These are phyloP conservation scores for Pueraria montana DNA, from an alignment of 306 rosid species.

Conservation along the genomic window DNA sequence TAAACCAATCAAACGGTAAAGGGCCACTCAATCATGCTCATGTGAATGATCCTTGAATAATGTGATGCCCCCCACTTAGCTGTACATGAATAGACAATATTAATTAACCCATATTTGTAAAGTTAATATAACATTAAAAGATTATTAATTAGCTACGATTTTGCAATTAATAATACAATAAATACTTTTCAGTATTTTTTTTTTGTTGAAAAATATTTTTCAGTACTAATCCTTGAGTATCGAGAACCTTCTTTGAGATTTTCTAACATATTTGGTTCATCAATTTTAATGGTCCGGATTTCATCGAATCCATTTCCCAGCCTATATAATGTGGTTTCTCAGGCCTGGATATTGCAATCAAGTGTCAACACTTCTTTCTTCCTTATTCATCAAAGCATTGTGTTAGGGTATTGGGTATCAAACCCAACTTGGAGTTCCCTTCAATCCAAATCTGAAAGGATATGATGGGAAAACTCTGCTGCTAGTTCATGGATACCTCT, in stretches of 20 bases:
- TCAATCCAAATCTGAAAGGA: too few species aligned
- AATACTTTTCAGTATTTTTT: too few species aligned
- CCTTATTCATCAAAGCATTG: not conserved
- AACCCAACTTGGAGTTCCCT: conserved; percentile 45
- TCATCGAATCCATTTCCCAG: not conserved
- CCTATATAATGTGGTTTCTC: conserved; percentile 12
- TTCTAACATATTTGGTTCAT: not conserved
- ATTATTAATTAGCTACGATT: not conserved
- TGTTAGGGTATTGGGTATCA: not conserved
- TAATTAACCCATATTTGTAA: not conserved
- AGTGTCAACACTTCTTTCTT: not conserved
- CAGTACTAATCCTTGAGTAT: too few species aligned
- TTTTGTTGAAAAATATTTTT: too few species aligned
- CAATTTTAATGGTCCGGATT: not conserved
- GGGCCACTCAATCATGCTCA: too few species aligned
- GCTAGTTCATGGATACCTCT: too few species aligned
- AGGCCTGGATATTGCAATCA: not conserved
- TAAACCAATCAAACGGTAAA: not conserved
- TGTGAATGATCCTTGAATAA: not conserved
- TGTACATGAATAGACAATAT: not conserved
- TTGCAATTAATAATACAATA: not conserved
- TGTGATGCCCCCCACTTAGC: not conserved
- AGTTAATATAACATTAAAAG: not conserved
- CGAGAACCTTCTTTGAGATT: not conserved
- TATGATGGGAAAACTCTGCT: too few species aligned